Evolutionary conservation across 495 filamentous ascomycete genomes (phyloP).

Genomic region (Aspergillus cristatus): DNA sequence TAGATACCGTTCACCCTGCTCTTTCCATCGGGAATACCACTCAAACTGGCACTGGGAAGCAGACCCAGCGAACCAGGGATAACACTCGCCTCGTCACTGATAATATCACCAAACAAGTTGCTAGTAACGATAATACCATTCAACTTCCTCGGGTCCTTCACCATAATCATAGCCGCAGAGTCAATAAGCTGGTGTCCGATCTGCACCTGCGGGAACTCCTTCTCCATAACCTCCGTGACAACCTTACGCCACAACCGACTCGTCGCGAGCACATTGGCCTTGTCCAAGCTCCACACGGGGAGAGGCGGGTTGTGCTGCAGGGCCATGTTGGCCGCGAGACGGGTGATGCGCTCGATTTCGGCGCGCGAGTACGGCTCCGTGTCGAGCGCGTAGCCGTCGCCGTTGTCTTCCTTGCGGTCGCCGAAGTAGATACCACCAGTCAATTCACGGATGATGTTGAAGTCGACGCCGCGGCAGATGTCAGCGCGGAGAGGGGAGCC

Average conservation of each 20-base stretch:
- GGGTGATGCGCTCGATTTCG: constrained; percentile 85
- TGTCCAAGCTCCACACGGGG: constrained; percentile 85
- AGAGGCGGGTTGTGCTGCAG: constrained; percentile 68
- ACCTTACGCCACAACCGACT: constrained; percentile 84
- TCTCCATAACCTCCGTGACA: constrained; percentile 63
- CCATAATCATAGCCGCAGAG: constrained; percentile 92
- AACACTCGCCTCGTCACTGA: constrained; percentile 91
- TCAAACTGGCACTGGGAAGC: constrained; percentile 81
- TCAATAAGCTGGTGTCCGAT: constrained; percentile 90
- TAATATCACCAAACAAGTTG: constrained; percentile 96
- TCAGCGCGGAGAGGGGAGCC: constrained; percentile 81
- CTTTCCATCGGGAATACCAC: constrained; percentile 69
- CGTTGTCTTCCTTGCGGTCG: constrained; percentile 74
- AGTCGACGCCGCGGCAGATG: constrained; percentile 80
- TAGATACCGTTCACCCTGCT: constrained; percentile 65
- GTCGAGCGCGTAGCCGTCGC: constrained; percentile 70
- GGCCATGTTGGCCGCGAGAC: constrained; percentile 76
- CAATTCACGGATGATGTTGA: constrained; percentile 90
- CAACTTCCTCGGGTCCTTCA: constrained; percentile 83
- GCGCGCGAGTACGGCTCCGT: constrained; percentile 79
- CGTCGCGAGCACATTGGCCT: constrained; percentile 95
- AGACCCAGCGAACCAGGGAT: constrained; percentile 89
- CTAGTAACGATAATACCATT: constrained; percentile 92
- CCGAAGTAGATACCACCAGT: constrained; percentile 98
- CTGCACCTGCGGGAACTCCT: constrained; percentile 84